Evolutionary conservation across 23 red algal species (phyloP), one percentile per base, ranked within the genome.

Genomic region (Gracilaria gracilis): DNA sequence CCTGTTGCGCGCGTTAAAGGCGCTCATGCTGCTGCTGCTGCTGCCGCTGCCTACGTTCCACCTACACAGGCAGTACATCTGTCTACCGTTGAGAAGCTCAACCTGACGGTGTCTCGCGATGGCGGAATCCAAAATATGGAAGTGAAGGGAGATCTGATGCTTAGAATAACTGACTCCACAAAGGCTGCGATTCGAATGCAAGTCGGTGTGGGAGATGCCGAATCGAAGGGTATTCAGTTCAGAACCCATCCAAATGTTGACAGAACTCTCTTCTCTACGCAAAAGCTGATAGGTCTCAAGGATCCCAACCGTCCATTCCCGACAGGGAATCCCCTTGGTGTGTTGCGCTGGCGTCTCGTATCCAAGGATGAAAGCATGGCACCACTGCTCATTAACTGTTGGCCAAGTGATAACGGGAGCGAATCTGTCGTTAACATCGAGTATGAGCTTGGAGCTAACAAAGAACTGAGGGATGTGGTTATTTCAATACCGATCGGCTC

Each of bases 191-290:
- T 94, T 69, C 84, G 90, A 7, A 38, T 99, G 23, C 59, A 77
- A 34, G 87, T 94, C 13, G 48, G 76, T 35, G 61, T 93, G 3
- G 90, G 93, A 29, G 90, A 83, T 27, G 88, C 92, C 42, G 87
- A 90, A 34, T 46, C 73, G 37, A 72, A 73, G 11, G 93, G 84
- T 23, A 69, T 96, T 37, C 97, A 99, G 80, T 80, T 99, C 54
- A 77, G 91, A 23, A 94, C 94, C 6, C 97, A 99, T 75, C 97
- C 97, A 35, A 99, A 95, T 62, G 90, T 99, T 21, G 94, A 99
- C 75, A 75, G 93, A 73, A 88, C 93, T 19, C 89, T 96, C 21
- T 99, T 95, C 51, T 75, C 90, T 16, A 67, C 81, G 36, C 46
- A 89, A 39, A 84, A 80, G 14, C 36, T 90, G 3, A 69, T 99